A percentile compares a stretch with the other conserved stretches of the same genome.
Conservation (phyloP, 805 yeast genomes). For the Schwanniomyces polymorphus region DNA sequence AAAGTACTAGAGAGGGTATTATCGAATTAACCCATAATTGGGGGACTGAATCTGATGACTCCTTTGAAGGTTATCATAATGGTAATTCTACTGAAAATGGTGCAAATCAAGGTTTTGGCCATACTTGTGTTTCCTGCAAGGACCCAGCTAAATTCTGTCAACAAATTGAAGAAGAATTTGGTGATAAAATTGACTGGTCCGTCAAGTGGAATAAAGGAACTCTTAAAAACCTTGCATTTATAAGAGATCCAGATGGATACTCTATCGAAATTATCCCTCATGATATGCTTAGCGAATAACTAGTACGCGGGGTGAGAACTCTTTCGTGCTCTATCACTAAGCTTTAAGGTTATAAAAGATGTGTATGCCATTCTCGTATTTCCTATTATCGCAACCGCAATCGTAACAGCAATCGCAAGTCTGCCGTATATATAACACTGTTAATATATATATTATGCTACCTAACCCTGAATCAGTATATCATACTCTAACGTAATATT, state of each 20-base stretch:
- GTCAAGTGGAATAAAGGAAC: conserved; percentile 56
- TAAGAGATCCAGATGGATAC: conserved; percentile 91
- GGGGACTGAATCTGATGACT: conserved; percentile 84
- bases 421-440: too few relatives aligned
- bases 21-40: conserved; percentile 92
- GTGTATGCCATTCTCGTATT: too few relatives aligned
- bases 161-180: conserved; percentile 46
- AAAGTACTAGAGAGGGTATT: conserved; percentile 59
- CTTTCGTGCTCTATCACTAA: not conserved
- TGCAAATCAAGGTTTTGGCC: conserved; percentile 81
- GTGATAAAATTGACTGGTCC: conserved; percentile 52
- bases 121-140: conserved; percentile 70
- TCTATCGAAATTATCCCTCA: conserved; percentile 67
- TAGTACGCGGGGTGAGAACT: not conserved
- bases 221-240: conserved; percentile 63
- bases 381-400: too few relatives aligned
- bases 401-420: too few relatives aligned
- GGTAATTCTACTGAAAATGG: conserved; percentile 62
- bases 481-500: too few relatives aligned
- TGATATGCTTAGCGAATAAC: not conserved
- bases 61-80: conserved; percentile 72
- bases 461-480: too few relatives aligned
- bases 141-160: conserved; percentile 60
- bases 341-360: not conserved
- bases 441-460: too few relatives aligned